phyloP scores from a whole-genome alignment of 176 grass and related monocot genomes.

The Lolium perenne region DNA sequence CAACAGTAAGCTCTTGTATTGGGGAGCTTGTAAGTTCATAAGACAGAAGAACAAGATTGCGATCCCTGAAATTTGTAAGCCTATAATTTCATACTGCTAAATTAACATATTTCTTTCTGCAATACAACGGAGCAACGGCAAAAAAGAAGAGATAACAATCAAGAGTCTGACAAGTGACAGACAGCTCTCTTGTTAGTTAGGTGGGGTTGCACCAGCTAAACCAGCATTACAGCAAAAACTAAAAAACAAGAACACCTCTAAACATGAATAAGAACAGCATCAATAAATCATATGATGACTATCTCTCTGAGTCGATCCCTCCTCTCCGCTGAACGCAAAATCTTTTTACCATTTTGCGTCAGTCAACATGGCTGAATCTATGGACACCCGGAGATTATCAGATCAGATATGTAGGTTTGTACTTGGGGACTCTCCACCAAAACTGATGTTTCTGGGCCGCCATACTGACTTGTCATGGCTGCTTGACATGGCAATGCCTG shows the following conservation, averaged over 20 bases:
- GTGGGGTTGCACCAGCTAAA: constrained; percentile 53
- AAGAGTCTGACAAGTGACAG: constrained; percentile 64
- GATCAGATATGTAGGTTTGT: constrained; percentile 74
- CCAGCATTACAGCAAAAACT: constrained; percentile 48
- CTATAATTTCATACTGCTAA: constrained; percentile 57
- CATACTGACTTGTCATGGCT: constrained; percentile 54
- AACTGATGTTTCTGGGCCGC: constrained; percentile 62
- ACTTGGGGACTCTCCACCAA: constrained; percentile 53
- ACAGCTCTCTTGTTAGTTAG: constrained; percentile 71
- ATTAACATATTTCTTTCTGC: constrained; percentile 54
- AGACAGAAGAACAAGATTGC: constrained; percentile 43
- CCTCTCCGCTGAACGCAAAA: constrained; percentile 45
- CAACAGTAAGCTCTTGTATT: constrained; percentile 34
- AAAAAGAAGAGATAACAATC: constrained; percentile 56
- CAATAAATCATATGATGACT: constrained; percentile 43
- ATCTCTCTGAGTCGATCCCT: neutral
- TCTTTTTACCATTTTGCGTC: constrained; percentile 39
- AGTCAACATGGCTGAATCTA: constrained; percentile 51
- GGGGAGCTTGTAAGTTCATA: constrained; percentile 26
- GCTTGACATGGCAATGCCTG: constrained; percentile 65
- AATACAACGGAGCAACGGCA: constrained; percentile 50
- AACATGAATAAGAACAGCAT: constrained; percentile 47
- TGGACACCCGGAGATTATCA: constrained; percentile 32
- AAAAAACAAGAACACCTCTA: constrained; percentile 49
- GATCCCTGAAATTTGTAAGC: constrained; percentile 45